Conservation (phyloP, 2,329 filamentous ascomycete species). For the Penicillium olsonii region DNA sequence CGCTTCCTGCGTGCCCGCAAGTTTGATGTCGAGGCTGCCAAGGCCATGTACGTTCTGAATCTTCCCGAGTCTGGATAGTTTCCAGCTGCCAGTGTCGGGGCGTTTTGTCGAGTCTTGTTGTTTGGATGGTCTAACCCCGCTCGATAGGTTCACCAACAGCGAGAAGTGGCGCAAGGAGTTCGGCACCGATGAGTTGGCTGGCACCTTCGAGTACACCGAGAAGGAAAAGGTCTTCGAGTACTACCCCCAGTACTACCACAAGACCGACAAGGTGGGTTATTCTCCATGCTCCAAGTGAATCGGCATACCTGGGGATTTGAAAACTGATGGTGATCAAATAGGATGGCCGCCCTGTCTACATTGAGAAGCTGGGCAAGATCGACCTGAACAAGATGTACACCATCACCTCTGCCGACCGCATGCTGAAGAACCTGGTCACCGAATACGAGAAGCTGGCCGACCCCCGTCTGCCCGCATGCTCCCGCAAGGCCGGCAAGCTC, state of each 20-base stretch:
- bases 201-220: constrained; percentile 83
- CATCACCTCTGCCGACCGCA: constrained; percentile 88
- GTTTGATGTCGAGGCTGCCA: constrained; percentile 81
- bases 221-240: constrained; percentile 81
- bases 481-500: constrained; percentile 82
- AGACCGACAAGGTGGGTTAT: constrained; percentile 57
- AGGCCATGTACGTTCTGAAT: constrained; percentile 73
- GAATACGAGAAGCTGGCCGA: constrained; percentile 97
- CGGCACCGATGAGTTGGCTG: constrained; percentile 77
- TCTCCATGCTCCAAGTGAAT: not conserved
- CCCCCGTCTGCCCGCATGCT: constrained; percentile 91
- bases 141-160: constrained; percentile 77
- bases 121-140: constrained; percentile 6
- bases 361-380: constrained; percentile 92
- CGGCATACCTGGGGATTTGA: not conserved
- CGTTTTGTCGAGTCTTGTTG: not conserved
- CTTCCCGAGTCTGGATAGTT: constrained; percentile 4
- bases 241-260: constrained; percentile 99
- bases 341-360: constrained; percentile 97
- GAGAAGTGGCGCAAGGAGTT: constrained; percentile 91
- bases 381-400: constrained; percentile 88
- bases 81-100: not conserved
- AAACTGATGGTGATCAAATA: constrained; percentile 39
- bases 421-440: constrained; percentile 93
- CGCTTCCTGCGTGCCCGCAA: constrained; percentile 93